Conservation (phyloP, 73 alveolate species). For the Stentor roeselii region DNA sequence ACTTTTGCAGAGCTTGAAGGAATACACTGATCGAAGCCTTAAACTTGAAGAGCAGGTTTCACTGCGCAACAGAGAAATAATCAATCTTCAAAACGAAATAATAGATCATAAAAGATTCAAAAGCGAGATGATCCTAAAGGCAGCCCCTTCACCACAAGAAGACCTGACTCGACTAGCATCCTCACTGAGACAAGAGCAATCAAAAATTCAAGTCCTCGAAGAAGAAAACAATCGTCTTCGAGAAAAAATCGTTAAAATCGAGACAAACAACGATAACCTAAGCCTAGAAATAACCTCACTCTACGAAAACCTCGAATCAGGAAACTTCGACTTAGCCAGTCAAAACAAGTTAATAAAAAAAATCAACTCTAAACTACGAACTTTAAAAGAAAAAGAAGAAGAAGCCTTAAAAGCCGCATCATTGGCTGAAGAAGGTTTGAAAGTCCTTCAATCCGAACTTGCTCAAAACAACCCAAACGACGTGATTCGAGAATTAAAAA, state of each 20-base stretch:
- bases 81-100: not conserved
- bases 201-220: not conserved
- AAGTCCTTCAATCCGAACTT: not conserved
- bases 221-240: not conserved
- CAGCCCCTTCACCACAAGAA: conserved; percentile 5
- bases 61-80: not conserved
- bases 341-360: not conserved
- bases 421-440: not conserved
- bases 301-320: not conserved
- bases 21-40: not conserved
- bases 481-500: not conserved
- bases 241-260: not conserved
- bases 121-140: not conserved
- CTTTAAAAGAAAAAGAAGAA: not conserved
- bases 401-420: not conserved
- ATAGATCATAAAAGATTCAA: not conserved
- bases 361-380: not conserved
- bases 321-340: not conserved
- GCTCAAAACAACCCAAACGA: not conserved
- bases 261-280: not conserved
- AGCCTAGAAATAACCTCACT: not conserved
- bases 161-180: not conserved
- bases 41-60: not conserved
- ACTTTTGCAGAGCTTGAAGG: not conserved
- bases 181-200: not conserved